Conservation (phyloP, 106 monocot species). For the Posidonia australis region DNA sequence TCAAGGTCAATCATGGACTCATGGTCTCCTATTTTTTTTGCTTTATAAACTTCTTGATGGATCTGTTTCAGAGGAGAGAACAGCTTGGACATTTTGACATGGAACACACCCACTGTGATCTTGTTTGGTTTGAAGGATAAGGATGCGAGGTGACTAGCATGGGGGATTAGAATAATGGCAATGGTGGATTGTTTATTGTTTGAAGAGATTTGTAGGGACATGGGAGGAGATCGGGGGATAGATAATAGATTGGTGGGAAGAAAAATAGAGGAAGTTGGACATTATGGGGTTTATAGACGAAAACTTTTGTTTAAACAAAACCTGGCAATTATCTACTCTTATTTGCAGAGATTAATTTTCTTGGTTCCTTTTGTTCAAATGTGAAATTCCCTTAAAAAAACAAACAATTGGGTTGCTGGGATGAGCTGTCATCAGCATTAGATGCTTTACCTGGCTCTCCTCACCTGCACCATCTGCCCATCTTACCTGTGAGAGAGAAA, state of each 20-base stretch:
- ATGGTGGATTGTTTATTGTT: neutral
- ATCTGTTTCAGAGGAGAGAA: neutral
- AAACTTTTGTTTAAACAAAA: no score
- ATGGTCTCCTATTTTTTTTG: neutral
- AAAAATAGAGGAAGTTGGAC: neutral
- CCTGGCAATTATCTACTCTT: neutral
- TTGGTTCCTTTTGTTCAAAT: neutral
- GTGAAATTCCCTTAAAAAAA: neutral
- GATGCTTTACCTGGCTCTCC: constrained; percentile 54
- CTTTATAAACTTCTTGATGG: neutral
- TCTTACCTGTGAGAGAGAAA: no score
- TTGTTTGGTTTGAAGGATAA: neutral
- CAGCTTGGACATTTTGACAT: neutral
- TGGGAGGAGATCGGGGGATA: constrained; percentile 7
- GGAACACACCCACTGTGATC: neutral
- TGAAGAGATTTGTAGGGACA: constrained; percentile 5
- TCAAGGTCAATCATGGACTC: neutral
- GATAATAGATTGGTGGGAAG: neutral
- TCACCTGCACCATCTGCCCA: constrained; percentile 14
- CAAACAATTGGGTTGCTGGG: neutral
- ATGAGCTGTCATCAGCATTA: constrained; percentile 65
- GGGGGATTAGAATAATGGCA: constrained; percentile 2
- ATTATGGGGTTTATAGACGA: neutral
- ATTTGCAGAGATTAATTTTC: neutral
- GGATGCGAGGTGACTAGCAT: constrained; percentile 2